phyloP scores from a whole-genome alignment of 345 rosid species.

The Ceriops tagal region DNA sequence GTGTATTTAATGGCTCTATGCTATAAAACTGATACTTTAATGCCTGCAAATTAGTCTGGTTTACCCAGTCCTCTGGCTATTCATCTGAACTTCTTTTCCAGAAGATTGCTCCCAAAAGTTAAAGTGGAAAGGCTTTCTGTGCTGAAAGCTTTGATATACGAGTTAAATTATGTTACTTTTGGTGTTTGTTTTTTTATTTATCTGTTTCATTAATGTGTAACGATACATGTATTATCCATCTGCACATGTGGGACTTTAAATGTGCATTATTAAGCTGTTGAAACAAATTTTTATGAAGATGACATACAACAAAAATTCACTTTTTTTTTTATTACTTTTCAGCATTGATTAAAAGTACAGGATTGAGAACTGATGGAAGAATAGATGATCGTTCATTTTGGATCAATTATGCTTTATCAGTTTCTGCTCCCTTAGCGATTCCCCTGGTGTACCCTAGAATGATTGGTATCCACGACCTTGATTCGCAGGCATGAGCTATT shows the following conservation, averaged over 20 bases:
- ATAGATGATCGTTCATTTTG: constrained; percentile 90
- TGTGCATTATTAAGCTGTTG: not conserved
- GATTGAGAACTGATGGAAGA: constrained; percentile 74
- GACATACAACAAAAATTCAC: not conserved
- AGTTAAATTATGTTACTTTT: no score
- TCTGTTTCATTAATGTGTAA: no score
- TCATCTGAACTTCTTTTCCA: no score
- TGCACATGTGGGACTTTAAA: not conserved
- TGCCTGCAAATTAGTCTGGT: no score
- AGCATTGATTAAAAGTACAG: constrained; percentile 83
- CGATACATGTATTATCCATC: no score
- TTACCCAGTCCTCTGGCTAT: no score
- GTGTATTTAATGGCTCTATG: not conserved
- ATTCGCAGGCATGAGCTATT: constrained; percentile 44
- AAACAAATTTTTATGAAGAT: not conserved
- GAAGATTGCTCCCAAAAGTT: no score
- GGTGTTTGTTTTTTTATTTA: no score
- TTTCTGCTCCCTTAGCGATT: constrained; percentile 69
- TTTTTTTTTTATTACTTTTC: constrained; percentile 20
- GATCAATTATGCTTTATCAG: constrained; percentile 65
- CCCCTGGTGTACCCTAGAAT: constrained; percentile 86
- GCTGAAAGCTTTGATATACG: no score
- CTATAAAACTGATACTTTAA: not conserved
- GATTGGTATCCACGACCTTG: constrained; percentile 78
- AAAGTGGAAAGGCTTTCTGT: no score